Conservation (phyloP, 768 basidiomycete genomes). For the Boletellus sp. region DNA sequence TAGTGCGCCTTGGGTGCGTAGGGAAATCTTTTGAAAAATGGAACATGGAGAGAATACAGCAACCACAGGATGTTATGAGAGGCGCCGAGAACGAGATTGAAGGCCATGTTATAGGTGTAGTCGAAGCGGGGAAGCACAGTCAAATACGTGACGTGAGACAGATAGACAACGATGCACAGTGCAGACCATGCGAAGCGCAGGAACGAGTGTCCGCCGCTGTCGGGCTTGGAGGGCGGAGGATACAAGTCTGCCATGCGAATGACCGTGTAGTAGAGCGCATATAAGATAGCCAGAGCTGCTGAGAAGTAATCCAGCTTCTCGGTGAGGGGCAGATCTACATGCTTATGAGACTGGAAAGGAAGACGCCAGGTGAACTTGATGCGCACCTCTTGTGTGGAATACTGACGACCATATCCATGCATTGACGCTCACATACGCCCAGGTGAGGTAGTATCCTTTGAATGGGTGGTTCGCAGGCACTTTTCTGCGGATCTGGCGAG, state of each 20-base stretch:
- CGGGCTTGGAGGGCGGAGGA: conserved; percentile 33
- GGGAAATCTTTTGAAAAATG: conserved; percentile 53
- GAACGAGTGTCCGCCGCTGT: conserved; percentile 13
- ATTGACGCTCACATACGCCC: conserved; percentile 73
- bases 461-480: conserved; percentile 63
- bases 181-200: conserved; percentile 42
- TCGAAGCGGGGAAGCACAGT: conserved; percentile 75
- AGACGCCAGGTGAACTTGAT: background rate
- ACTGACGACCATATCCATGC: conserved; percentile 91
- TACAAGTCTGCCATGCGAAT: conserved; percentile 79
- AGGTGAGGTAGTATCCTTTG: conserved; percentile 60
- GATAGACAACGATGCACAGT: conserved; percentile 52
- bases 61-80: conserved; percentile 82
- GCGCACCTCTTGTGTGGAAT: conserved; percentile 88
- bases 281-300: conserved; percentile 80
- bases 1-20: conserved; percentile 52
- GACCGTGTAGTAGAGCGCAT: conserved; percentile 72
- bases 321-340: conserved; percentile 71
- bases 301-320: conserved; percentile 96
- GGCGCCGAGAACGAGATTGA: conserved; percentile 75
- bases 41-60: conserved; percentile 55
- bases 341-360: conserved; percentile 6
- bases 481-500: conserved; percentile 40
- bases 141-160: conserved; percentile 78
- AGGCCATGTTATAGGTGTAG: conserved; percentile 89